phyloP scores from a whole-genome alignment of 2,329 filamentous ascomycete genomes.

The Tolypocladium endophyticum region DNA sequence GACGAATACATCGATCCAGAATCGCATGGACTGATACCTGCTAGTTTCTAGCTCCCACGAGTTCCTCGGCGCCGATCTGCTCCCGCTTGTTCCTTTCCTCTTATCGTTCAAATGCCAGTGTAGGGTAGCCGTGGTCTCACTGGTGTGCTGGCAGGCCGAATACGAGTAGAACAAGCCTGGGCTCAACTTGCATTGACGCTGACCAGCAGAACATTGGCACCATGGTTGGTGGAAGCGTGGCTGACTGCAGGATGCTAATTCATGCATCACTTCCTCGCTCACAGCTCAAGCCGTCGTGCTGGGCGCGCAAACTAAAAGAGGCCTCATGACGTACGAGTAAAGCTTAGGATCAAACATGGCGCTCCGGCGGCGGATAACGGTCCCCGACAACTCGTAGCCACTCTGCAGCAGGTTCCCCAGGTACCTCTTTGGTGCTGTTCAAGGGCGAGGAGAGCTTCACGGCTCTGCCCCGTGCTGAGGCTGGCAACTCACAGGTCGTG shows the following conservation, averaged over 20 bases:
- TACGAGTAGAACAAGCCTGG: not conserved
- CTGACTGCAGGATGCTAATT: not conserved
- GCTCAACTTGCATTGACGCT: not conserved
- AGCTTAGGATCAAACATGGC: not conserved
- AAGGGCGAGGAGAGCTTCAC: not conserved
- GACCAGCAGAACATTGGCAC: not conserved
- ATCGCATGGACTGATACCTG: not conserved
- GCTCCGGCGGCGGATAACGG: not conserved
- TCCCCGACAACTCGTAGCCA: not conserved
- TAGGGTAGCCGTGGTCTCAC: not conserved
- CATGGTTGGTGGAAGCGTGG: not conserved
- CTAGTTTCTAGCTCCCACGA: not conserved
- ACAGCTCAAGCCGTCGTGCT: not conserved
- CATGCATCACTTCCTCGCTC: not conserved
- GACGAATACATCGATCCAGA: not conserved
- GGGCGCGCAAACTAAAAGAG: not conserved
- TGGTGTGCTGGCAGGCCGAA: not conserved
- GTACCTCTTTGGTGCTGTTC: not conserved
- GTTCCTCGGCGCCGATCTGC: not conserved
- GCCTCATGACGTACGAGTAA: not conserved
- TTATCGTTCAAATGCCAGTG: not conserved
- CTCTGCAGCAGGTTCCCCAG: not conserved
- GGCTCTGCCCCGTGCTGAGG: not conserved
- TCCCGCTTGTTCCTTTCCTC: not conserved
- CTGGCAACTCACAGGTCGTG: not conserved